phyloP scores from a whole-genome alignment of 129 eudicot genomes.

The Deinandra increscens region DNA sequence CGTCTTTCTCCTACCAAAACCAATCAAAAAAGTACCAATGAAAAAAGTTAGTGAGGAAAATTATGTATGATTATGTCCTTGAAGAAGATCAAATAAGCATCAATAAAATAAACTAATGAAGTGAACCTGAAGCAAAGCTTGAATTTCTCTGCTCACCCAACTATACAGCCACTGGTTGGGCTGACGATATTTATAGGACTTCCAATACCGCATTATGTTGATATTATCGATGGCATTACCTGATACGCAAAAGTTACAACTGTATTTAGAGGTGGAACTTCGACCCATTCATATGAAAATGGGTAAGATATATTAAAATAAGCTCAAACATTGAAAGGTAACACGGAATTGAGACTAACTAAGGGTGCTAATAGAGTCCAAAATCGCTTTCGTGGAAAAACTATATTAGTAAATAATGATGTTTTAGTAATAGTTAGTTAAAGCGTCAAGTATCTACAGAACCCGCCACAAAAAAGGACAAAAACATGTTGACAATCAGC shows the following conservation, averaged over 20 bases:
- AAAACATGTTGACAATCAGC: too few relatives aligned
- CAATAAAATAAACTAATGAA: neutral
- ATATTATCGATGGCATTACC: conserved; percentile 43
- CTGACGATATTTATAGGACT: conserved; percentile 66
- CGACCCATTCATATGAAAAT: neutral
- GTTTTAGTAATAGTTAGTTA: neutral
- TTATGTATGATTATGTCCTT: neutral
- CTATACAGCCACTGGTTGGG: conserved; percentile 58
- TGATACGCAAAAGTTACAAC: conserved; percentile 22
- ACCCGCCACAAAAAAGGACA: too few relatives aligned
- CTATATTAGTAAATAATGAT: neutral
- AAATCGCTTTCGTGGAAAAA: neutral
- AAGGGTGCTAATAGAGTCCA: neutral
- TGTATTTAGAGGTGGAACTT: neutral
- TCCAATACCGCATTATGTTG: conserved; percentile 61
- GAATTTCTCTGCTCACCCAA: conserved; percentile 84
- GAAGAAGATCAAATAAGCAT: conserved; percentile 6
- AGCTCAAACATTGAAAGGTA: neutral
- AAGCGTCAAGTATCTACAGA: neutral
- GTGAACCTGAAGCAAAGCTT: conserved; percentile 75
- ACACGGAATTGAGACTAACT: neutral
- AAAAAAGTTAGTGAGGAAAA: neutral
- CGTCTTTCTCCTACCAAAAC: conserved; percentile 74
- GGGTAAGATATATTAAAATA: neutral
- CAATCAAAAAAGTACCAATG: neutral